Conservation (phyloP, 129 eudicot species). For the Centella asiatica region DNA sequence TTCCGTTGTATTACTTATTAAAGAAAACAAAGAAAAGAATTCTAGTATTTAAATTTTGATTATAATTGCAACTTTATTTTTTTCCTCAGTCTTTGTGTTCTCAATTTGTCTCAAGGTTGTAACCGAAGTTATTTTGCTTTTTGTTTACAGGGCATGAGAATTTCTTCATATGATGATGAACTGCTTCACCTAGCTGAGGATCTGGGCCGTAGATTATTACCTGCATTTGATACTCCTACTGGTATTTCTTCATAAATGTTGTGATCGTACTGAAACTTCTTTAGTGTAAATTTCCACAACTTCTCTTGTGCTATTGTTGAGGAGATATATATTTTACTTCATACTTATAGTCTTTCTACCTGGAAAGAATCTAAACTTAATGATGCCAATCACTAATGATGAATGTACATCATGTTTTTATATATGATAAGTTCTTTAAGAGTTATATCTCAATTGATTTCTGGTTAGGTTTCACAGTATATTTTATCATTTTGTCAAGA, state of each 20-base stretch:
- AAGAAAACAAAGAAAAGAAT: too few relatives aligned
- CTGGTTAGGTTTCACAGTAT: too few relatives aligned
- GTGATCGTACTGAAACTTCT: neutral
- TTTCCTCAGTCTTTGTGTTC: neutral
- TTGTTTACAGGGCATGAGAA: slow-evolving; percentile 73
- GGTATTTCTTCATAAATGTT: slow-evolving; percentile 27
- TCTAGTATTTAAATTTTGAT: neutral
- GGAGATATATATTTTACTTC: neutral
- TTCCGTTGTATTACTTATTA: too few relatives aligned
- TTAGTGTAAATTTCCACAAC: neutral
- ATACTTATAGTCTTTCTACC: neutral
- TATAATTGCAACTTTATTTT: neutral
- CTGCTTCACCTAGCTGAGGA: slow-evolving; percentile 92
- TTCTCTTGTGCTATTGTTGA: too few relatives aligned
- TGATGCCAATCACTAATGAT: neutral
- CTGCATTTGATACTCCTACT: slow-evolving; percentile 98
- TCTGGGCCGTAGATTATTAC: slow-evolving; percentile 80
- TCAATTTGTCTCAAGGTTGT: neutral
- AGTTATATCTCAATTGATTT: too few relatives aligned
- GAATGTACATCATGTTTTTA: neutral
- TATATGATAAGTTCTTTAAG: neutral
- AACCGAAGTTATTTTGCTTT: neutral
- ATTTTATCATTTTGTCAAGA: too few relatives aligned
- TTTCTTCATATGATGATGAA: slow-evolving; percentile 79
- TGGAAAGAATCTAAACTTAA: neutral